Base-by-base conservation (phyloP, 2,329 filamentous ascomycete species). In the Biscogniauxia marginata region DNA sequence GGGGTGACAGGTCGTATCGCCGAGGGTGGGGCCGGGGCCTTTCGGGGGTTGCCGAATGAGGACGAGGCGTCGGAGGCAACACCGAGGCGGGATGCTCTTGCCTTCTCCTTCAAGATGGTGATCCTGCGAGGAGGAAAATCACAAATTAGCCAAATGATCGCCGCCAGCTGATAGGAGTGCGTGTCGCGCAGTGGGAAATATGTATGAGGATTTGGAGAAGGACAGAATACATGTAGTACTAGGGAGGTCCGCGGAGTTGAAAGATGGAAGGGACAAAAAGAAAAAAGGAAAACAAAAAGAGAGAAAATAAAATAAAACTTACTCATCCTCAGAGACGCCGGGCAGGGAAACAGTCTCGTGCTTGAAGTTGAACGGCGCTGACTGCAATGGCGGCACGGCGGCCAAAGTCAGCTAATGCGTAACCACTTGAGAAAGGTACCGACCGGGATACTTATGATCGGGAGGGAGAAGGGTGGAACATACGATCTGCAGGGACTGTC, bases 301-400 rank as follows among this genome's bases (percentile, higher is more conserved):
- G 52, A 24, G 13, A 46, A n/a, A 24, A 24, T 50, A 45, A 44
- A 25, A 74, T 50, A 45, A 44, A 25, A 74, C 82, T 70, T 77
- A 85, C 83, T 87, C 82, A 63, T 85, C 81, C 61, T 83, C 76
- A 47, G 79, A 80, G 45, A 85, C 74, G 43, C 83, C 84, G 2
- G 82, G 81, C 13, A 86, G 71, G 46, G 71, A 71, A 44, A 80
- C 73, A n/a, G 75, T 71, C 65, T 84, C 81, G 56, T 77, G 78
- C 66, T 81, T 80, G 65, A 85, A 80, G 67, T 85, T 76, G 70
- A 83, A 86, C 0, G 84, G 84, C 8, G 78, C 77, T 50, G 82
- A 85, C 83, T 85, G 30, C 49, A 50, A 22, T 30, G 13, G 18
- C 21, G 44, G 7, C 6, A n/a, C n/a, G 7, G 13, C 20, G 24